Conservation (phyloP, 2,329 filamentous ascomycete species). For the Ophiostoma sp. region DNA sequence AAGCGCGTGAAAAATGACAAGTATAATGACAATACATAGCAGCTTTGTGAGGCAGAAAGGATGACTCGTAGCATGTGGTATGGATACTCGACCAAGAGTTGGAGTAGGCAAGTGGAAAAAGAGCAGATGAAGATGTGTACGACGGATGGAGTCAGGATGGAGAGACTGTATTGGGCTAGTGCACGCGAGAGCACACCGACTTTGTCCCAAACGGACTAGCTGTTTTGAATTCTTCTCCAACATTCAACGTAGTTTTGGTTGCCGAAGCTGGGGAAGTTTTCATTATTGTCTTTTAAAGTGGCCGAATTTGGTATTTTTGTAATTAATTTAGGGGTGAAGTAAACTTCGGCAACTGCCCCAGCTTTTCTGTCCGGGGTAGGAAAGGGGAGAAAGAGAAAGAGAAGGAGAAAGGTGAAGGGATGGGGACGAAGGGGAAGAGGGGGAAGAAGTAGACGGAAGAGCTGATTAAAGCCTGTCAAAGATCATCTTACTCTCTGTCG, state of each 20-base stretch:
- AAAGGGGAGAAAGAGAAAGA: not conserved
- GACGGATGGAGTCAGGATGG: not conserved
- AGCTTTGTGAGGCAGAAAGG: not conserved
- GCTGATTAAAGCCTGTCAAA: not conserved
- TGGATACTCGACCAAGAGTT: slow-evolving; percentile 4
- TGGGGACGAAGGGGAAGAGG: not conserved
- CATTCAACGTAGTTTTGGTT: not conserved
- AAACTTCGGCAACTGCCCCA: not conserved
- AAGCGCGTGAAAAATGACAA: slow-evolving; percentile 3
- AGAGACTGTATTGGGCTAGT: slow-evolving; percentile 11
- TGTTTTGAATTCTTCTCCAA: not conserved
- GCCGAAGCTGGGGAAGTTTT: slow-evolving; percentile 8
- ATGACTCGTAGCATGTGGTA: slow-evolving; percentile 9
- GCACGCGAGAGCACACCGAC: not conserved
- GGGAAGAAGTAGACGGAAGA: not conserved
- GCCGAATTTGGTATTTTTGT: not conserved
- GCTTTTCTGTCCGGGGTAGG: not conserved
- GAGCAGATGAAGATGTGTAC: slow-evolving; percentile 2
- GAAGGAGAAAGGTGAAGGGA: too few species aligned
- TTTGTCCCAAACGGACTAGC: not conserved
- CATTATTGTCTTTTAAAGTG: not conserved
- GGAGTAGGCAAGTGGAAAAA: slow-evolving; percentile 9
- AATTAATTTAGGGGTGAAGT: not conserved
- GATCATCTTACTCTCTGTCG: not conserved
- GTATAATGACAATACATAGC: not conserved